Base-by-base conservation (phyloP, 2,329 filamentous ascomycete species). In the Stemphylium beticola region DNA sequence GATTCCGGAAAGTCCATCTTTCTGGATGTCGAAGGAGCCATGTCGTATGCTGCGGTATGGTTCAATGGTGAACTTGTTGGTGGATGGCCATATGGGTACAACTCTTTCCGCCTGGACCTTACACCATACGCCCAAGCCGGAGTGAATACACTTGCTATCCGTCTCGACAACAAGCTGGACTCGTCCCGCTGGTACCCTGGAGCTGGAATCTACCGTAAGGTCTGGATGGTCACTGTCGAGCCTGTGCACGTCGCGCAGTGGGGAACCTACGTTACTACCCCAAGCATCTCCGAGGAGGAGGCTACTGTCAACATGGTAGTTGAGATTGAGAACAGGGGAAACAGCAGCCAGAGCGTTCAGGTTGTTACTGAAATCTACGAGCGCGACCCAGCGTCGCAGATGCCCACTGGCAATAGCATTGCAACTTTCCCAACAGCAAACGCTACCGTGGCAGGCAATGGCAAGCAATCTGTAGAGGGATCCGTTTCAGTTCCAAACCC, bases 161-260 rank as follows among this genome's bases (percentile, higher is more conserved):
- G 82, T 0, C 58, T 84, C 2, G 81, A 85, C 42, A 83, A 84
- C 55, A 73, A 77, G 0, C 34, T 77, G 0, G 74, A 81, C 14
- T 80, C 76, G 2, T 81, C 82, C 2, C 77, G 82, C 2, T 85
- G 81, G 81, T 85, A 84, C 55, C 82, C 82, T 4, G 82, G 82
- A 12, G 82, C 73, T 11, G 82, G 82, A 1, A 71, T 85, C 12
- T 84, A 84, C 61, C 77, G 82, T 1, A 83, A 83, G 53, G 74
- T 84, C 4, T 85, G 82, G 82, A 74, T 85, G 14, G 77, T 79
- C 32, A 83, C 80, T 52, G 77, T 79, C 10, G 68, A 78, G 32
- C 65, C 76, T 1, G 71, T 75, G 0, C 82, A 71, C 53, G 77
- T 85, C 3, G 77, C 68, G 8, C 79, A 84, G 39, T 81, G 73